Evolutionary conservation across 345 rosid species (phyloP), one percentile per base, ranked within the genome.

Genomic region (Fremontodendron californicum): DNA sequence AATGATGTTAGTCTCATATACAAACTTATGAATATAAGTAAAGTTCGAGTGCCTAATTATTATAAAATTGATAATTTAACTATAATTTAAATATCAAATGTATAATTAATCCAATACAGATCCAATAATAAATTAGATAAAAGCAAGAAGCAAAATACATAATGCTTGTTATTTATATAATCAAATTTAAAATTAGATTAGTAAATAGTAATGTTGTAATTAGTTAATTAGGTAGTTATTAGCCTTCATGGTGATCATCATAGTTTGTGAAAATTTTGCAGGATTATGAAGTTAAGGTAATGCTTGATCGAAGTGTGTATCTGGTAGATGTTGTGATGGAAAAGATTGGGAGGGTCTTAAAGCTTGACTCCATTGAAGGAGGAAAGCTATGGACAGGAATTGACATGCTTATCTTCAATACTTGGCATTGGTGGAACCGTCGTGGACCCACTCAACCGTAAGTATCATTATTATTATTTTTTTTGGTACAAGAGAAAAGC

Each of bases 361-460:
- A 90, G 78, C 89, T 94, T 12, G 91, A 93, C 70, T 94, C 97
- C 0, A 93, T 94, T 68, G 79, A 81, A 45, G 90, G 86, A 48
- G 92, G 93, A 25, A 87, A 88, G 72, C 79, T 83, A 6, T 94
- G 98, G 98, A 80, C 42, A 66, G 85, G 83, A 7, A 81, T 87
- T 23, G 93, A 94, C 81, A 18, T 91, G 78, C 85, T 94, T 70
- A 85, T 93, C 79, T 94, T 94, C 87, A 94, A 93, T 74, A 90
- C 97, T 13, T 93, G 97, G 97, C 95, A 93, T 70, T 94, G 97
- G 97, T 93, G 97, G 97, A 86, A 82, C 73, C 93, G 92, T 0
- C 87, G 90, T 58, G 96, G 94, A 75, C 85, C 89, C 8, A 10
- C 87, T 63, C 90, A 94, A 81, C 89, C 93, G 94, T 94, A 83